Percentiles rank a stretch among this genome's conserved stretches.
These are phyloP conservation scores for Venturiaceae sp. DNA, from an alignment of 2,329 filamentous ascomycete genomes.

Conservation along the genomic window DNA sequence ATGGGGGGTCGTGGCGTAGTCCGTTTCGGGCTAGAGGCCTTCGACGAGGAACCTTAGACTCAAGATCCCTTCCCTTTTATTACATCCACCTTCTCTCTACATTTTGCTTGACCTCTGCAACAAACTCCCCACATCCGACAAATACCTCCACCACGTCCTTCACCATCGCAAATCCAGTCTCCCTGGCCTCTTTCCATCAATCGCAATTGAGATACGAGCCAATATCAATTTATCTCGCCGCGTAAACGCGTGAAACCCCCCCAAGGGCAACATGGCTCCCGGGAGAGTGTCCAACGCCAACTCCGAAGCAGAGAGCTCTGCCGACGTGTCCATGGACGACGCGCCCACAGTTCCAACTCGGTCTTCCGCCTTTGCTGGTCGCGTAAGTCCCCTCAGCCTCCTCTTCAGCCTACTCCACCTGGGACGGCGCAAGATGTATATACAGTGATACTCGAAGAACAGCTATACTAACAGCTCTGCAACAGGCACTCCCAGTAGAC, in stretches of 20 bases:
- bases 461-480: neutral
- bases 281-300: slow-evolving; percentile 2
- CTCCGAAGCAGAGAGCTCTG: slow-evolving; percentile 7
- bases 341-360: slow-evolving; percentile 1
- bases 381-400: slow-evolving; percentile 9
- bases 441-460: neutral
- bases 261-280: slow-evolving; percentile 6
- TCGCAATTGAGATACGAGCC: neutral
- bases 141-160: neutral
- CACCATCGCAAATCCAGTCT: neutral
- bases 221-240: slow-evolving; percentile 1
- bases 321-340: slow-evolving; percentile 7
- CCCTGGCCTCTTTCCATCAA: neutral
- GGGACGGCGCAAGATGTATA: neutral
- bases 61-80: too few relatives aligned
- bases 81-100: too few relatives aligned
- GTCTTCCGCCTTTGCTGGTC: neutral
- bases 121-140: neutral
- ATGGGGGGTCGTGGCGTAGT: too few relatives aligned
- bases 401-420: neutral
- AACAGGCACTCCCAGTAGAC: slow-evolving; percentile 36
- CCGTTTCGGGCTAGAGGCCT: too few relatives aligned
- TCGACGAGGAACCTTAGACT: too few relatives aligned
- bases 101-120: too few relatives aligned
- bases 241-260: neutral